Evolutionary conservation across 2,329 filamentous ascomycete species (phyloP).

Genomic region (Capronia americana): DNA sequence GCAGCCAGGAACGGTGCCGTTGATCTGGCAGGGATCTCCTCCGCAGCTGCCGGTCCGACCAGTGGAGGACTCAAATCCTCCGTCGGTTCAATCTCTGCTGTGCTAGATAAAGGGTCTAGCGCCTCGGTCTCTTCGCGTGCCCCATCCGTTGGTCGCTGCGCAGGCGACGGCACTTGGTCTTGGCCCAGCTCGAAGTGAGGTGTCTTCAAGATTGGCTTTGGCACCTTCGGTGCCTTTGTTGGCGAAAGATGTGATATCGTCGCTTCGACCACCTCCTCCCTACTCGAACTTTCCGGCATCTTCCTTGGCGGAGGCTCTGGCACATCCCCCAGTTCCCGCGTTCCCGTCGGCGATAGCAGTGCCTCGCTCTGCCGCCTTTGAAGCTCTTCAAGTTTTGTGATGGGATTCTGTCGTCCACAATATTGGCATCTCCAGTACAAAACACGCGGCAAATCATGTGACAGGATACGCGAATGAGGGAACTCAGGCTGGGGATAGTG

Average conservation of each 20-base stretch:
- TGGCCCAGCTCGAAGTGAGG: slow-evolving; percentile 37
- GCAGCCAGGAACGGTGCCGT: slow-evolving; percentile 1
- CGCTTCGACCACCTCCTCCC: slow-evolving; percentile 34
- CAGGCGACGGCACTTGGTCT: slow-evolving; percentile 13
- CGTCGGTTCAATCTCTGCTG: background rate
- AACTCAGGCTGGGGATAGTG: slow-evolving; percentile 42
- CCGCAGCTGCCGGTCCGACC: background rate
- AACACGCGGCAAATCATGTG: slow-evolving; percentile 39
- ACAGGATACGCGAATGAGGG: slow-evolving; percentile 33
- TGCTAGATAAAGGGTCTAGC: background rate
- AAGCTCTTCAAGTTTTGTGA: slow-evolving; percentile 72
- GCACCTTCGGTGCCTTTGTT: slow-evolving; percentile 29
- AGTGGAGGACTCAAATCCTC: slow-evolving; percentile 4
- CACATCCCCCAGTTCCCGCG: slow-evolving; percentile 25
- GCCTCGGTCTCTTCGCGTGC: background rate
- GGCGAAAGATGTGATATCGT: slow-evolving; percentile 30
- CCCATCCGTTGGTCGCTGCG: background rate
- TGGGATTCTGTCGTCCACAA: slow-evolving; percentile 68
- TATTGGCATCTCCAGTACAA: slow-evolving; percentile 43
- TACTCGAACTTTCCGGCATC: slow-evolving; percentile 39
- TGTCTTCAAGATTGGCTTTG: slow-evolving; percentile 40
- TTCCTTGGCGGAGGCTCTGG: slow-evolving; percentile 39
- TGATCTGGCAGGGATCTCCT: background rate
- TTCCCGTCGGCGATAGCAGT: slow-evolving; percentile 50
- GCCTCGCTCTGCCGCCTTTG: slow-evolving; percentile 69